Evolutionary conservation across 805 yeast species (phyloP).

Genomic region (Kazachstania bromeliacearum): DNA sequence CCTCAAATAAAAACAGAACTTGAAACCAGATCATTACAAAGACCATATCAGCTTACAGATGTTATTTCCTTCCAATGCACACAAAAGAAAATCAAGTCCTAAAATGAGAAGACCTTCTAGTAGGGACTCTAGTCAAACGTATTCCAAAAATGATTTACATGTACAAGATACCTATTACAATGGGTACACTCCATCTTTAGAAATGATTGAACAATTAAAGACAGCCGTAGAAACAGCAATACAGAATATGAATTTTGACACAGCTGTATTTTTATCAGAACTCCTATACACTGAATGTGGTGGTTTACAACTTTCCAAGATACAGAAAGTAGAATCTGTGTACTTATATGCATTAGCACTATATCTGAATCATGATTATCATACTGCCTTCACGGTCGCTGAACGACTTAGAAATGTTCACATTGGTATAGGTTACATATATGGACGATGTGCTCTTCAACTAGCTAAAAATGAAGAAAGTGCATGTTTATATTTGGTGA

Average conservation of each 20-base stretch:
- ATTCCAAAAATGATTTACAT: neutral
- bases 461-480: constrained; percentile 12
- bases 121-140: neutral
- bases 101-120: neutral
- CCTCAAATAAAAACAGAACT: too few relatives aligned
- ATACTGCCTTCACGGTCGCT: constrained; percentile 47
- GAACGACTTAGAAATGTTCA: constrained; percentile 36
- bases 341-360: constrained; percentile 65
- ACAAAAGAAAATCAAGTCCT: neutral
- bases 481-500: constrained; percentile 9
- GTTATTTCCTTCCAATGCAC: constrained; percentile 1
- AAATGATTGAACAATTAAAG: constrained; percentile 6
- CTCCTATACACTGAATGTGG: constrained; percentile 53
- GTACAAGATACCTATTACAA: neutral
- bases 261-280: constrained; percentile 85
- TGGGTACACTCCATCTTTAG: constrained; percentile 2
- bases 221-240: constrained; percentile 16
- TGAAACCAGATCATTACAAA: too few relatives aligned
- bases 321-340: constrained; percentile 43
- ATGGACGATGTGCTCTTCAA: constrained; percentile 47
- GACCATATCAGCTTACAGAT: neutral
- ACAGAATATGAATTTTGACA: constrained; percentile 28
- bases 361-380: constrained; percentile 47
- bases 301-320: constrained; percentile 6
- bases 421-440: constrained; percentile 68